phyloP scores from a whole-genome alignment of 2,329 filamentous ascomycete genomes.

The Apiospora rasikravindrae region DNA sequence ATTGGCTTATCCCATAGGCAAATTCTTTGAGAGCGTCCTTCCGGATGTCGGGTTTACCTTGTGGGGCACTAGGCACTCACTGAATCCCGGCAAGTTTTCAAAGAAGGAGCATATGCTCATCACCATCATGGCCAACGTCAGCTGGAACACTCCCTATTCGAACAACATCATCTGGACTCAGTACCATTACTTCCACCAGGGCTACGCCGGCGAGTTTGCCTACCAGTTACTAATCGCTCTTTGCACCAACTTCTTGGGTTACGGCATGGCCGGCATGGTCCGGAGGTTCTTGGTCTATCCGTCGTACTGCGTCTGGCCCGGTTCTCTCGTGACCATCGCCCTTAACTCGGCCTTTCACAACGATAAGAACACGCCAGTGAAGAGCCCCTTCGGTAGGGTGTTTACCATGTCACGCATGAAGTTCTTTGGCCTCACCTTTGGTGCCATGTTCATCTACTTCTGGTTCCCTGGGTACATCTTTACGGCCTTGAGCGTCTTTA shows the following conservation, averaged over 20 bases:
- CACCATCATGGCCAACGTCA: constrained; percentile 64
- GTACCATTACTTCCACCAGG: constrained; percentile 54
- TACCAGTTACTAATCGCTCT: constrained; percentile 57
- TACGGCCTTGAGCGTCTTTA: constrained; percentile 51
- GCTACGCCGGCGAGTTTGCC: constrained; percentile 48
- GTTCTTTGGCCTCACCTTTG: constrained; percentile 51
- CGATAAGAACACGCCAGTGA: constrained; percentile 41
- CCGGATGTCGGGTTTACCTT: constrained; percentile 42
- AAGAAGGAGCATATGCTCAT: constrained; percentile 64
- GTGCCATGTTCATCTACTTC: constrained; percentile 56
- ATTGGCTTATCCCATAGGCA: constrained; percentile 45
- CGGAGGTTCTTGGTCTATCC: constrained; percentile 34
- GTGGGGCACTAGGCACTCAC: constrained; percentile 50
- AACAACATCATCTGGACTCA: constrained; percentile 55
- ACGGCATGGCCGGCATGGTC: constrained; percentile 54
- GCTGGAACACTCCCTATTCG: constrained; percentile 52
- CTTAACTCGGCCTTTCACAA: constrained; percentile 55
- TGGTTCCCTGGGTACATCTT: constrained; percentile 59
- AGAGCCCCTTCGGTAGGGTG: constrained; percentile 34
- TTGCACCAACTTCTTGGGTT: constrained; percentile 58
- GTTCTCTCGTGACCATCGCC: constrained; percentile 51
- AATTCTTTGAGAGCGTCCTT: constrained; percentile 41
- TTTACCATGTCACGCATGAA: constrained; percentile 50
- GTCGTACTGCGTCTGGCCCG: constrained; percentile 48
- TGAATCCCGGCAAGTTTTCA: constrained; percentile 62